phyloP scores from a whole-genome alignment of 257 asterid species.

The Nicotiana sylvestris region DNA sequence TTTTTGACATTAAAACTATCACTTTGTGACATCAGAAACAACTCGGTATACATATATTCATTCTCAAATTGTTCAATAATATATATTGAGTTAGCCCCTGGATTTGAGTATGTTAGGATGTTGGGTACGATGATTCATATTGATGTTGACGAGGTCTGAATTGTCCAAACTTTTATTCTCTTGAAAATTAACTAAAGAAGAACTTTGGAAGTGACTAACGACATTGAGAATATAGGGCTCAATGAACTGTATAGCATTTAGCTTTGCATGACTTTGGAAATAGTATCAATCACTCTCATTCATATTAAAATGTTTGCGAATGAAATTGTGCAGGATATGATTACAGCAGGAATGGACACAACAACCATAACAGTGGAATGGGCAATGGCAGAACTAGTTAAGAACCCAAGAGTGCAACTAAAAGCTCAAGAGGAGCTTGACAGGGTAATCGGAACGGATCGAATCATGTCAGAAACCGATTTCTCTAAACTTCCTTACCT shows the following conservation, averaged over 20 bases:
- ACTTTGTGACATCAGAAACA: background rate
- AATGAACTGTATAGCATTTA: background rate
- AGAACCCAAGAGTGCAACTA: constrained; percentile 77
- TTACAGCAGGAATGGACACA: constrained; percentile 94
- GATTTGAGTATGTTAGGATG: background rate
- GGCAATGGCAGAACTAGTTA: constrained; percentile 79
- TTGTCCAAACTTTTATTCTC: background rate
- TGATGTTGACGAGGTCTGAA: background rate
- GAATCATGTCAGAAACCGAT: constrained; percentile 67
- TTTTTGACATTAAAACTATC: background rate
- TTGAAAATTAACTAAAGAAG: background rate
- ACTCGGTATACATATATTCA: too few relatives aligned
- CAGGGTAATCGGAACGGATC: constrained; percentile 51
- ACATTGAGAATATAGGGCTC: background rate
- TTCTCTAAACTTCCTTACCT: constrained; percentile 64
- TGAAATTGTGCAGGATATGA: constrained; percentile 62
- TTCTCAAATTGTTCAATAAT: background rate
- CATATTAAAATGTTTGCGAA: background rate
- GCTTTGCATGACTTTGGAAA: background rate
- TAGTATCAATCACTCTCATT: background rate
- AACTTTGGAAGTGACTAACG: background rate
- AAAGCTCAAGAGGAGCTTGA: constrained; percentile 81
- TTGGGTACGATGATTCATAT: background rate
- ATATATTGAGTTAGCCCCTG: background rate
- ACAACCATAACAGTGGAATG: constrained; percentile 77